phyloP scores from a whole-genome alignment of 2,329 filamentous ascomycete genomes.

The Bipolaris cookei region DNA sequence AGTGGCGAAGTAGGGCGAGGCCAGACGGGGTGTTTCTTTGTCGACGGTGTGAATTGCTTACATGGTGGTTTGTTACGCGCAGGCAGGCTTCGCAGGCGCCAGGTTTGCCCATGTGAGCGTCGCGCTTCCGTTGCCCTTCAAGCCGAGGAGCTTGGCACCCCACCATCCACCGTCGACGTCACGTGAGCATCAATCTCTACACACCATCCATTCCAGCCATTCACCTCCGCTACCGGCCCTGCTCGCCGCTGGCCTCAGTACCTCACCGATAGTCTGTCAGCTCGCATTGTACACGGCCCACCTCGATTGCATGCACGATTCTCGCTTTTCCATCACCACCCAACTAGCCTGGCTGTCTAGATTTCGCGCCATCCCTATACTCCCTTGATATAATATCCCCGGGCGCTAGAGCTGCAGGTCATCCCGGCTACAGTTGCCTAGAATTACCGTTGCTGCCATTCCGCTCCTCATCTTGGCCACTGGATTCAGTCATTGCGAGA shows the following conservation, averaged over 20 bases:
- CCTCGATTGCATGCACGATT: slow-evolving; percentile 6
- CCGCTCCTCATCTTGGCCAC: slow-evolving; percentile 12
- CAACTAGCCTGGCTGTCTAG: slow-evolving; percentile 6
- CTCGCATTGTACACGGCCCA: not conserved
- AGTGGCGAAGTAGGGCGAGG: slow-evolving; percentile 5
- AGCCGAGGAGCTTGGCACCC: slow-evolving; percentile 24
- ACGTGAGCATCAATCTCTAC: slow-evolving; percentile 3
- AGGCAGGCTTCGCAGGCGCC: slow-evolving; percentile 14
- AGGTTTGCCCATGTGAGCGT: slow-evolving; percentile 20
- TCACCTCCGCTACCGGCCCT: not conserved
- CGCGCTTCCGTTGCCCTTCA: slow-evolving; percentile 22
- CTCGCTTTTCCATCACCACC: slow-evolving; percentile 1
- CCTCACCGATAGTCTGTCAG: not conserved
- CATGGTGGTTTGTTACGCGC: slow-evolving; percentile 11
- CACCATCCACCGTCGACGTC: not conserved
- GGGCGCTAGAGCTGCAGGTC: slow-evolving; percentile 9
- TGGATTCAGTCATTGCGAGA: slow-evolving; percentile 20
- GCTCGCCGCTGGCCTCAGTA: not conserved
- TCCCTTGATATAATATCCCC: not conserved
- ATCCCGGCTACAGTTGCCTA: slow-evolving; percentile 18
- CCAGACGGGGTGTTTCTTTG: not conserved
- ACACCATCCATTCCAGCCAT: not conserved
- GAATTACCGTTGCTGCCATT: slow-evolving; percentile 20
- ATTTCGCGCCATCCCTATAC: not conserved
- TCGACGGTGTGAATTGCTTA: slow-evolving; percentile 5